Evolutionary conservation across 257 asterid genomes (phyloP), one percentile per base, ranked within the genome.

Genomic region (Lavandula angustifolia): DNA sequence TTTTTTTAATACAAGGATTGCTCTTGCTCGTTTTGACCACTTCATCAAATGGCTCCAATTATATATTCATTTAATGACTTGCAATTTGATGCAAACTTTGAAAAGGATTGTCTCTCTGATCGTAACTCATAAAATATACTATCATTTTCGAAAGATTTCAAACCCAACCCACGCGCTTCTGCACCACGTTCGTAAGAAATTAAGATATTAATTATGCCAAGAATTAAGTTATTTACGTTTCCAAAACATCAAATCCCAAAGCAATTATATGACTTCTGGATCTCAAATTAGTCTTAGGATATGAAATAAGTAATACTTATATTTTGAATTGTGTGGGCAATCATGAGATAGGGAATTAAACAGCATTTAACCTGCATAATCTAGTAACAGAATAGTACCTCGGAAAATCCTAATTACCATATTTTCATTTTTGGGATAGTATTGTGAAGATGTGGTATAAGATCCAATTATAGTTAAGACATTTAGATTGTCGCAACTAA

Each of bases 91-190:
- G 72, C 51, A 67, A 65, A 47, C 64, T 72, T 70, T 61, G 81
- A 86, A 67, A 73, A 75, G 64, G 87, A 82, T 84, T 74, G 84
- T 77, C 80, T 75, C n/a, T 49, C 50, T 76, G 66, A 73, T 79
- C 75, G 31, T 13, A 80, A 75, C 70, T 77, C 68, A 63, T 74
- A 42, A 27, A 62, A 64, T 69, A 76, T 71, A 50, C 41, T 66
- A n/a, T n/a, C n/a, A n/a, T 40, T 34, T n/a, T n/a, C 40, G 37
- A 3, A 69, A 48, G 37, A 32, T 59, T 74, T 59, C 47, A 22
- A 49, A 66, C 68, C 78, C 47, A 47, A 51, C 73, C 69, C 60
- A 84, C 86, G 91, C 84, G 84, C 84, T 54, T 51, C 68, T 3
- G 1, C 17, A 13, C 17, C 71, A 61, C 70, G 78, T 73, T 67